Base-by-base conservation (phyloP, 1,139 yeast genomes). In the Pneumocystis sp. region DNA sequence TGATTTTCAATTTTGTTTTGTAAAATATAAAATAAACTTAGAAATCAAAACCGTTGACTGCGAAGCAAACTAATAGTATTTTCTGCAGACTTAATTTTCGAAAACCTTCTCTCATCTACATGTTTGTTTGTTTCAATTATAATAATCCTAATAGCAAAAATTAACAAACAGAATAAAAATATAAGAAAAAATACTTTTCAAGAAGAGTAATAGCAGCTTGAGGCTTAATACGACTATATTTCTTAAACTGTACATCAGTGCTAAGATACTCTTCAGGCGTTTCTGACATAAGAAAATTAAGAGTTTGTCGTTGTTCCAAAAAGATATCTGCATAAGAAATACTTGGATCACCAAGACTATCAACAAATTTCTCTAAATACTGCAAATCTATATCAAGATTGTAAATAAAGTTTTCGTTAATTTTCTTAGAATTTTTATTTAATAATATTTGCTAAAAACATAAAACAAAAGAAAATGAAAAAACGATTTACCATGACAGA, bases 381-480 rank as follows among this genome's bases (percentile, higher is more conserved):
- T 76, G 74, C 60, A 87, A 80, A 73, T 87, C 93, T 29, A 79
- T 71, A 68, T 84, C 84, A 72, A 87, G 86, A 72, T 86, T 86
- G 44, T 76, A 72, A 0, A 86, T 77, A 10, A 87, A 82, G 64
- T 76, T 0, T 83, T 77, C 65, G 76, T 72, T 78, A 15, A 79
- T 74, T 69, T 71, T 40, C 69, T 73, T 64, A n/a, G 64, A 40
- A 73, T 76, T 50, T 5, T 82, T 76, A 2, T 84, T 84, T 63
- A 84, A 78, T 68, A 91, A 79, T 21, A 85, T 79, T 64, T 80
- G 80, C 68, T 62, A 60, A 19, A 25, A 29, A 25, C 1, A 19
- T 40, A 29, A 50, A 50, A 50, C 2, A 50, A 12, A 25, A 19
- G 4, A 25, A 25, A n/a, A n/a, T 8, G 8, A 45, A 8, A 50